Conservation (phyloP, 2,329 filamentous ascomycete genomes). For the Fusarium transvaalense region DNA sequence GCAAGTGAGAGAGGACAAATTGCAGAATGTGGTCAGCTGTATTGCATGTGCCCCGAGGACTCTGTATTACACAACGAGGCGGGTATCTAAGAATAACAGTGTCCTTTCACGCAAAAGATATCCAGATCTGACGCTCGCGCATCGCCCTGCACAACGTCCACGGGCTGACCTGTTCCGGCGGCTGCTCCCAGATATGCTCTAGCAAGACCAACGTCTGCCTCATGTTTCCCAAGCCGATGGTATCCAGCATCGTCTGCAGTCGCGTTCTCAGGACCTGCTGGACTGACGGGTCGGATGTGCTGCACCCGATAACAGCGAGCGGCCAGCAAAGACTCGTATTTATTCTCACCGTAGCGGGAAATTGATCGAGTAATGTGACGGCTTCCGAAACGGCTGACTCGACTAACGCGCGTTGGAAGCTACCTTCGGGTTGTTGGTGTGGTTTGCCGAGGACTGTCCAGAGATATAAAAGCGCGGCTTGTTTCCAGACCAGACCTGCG, state of each 20-base stretch:
- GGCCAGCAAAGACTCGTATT: constrained; percentile 59
- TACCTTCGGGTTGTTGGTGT: constrained; percentile 35
- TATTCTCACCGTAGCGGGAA: constrained; percentile 52
- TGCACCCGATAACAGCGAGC: constrained; percentile 55
- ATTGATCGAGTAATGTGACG: constrained; percentile 49
- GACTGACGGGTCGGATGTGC: constrained; percentile 52
- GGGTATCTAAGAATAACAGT: constrained; percentile 18
- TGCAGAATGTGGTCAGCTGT: not conserved
- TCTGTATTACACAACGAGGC: constrained; percentile 16
- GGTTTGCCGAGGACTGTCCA: constrained; percentile 53
- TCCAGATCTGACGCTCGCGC: constrained; percentile 61
- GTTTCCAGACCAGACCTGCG: constrained; percentile 59
- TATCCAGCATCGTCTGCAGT: constrained; percentile 51
- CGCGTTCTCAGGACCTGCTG: constrained; percentile 53
- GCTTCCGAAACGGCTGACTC: constrained; percentile 50
- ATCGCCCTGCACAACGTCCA: constrained; percentile 61
- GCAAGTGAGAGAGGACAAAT: not conserved
- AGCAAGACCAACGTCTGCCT: constrained; percentile 57
- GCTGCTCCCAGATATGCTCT: constrained; percentile 58
- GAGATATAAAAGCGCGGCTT: constrained; percentile 60
- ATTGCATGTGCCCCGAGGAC: constrained; percentile 23
- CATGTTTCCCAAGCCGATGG: constrained; percentile 61
- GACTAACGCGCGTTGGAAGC: constrained; percentile 46
- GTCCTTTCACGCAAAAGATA: constrained; percentile 59
- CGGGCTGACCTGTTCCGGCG: constrained; percentile 51